Evolutionary conservation across 2,329 filamentous ascomycete genomes (phyloP), one percentile per base, ranked within the genome.

Genomic region (Bipolaris gigantea): DNA sequence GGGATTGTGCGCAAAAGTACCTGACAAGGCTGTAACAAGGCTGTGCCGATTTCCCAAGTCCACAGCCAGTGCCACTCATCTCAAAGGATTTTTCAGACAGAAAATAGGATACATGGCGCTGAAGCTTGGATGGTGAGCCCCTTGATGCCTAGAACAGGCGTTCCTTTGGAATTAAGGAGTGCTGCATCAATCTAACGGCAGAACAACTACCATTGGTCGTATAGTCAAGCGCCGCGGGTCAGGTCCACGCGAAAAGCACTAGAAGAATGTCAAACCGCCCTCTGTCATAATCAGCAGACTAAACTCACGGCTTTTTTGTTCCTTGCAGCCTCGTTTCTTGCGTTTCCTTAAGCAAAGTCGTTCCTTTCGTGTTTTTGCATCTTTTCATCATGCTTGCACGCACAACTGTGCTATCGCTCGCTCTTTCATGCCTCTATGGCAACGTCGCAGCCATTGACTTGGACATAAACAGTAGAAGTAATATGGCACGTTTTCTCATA

Each of bases 381-480:
- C 21, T 34, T 36, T 54, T 46, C 42, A 57, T 19, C 8, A 70
- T 69, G 63, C 60, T 67, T 19, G 33, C 54, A 30, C 51, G 35
- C 43, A 43, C 35, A 13, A n/a, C 53, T 18, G 50, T 57, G 23
- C 48, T 62, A 36, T 54, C 60, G n/a, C 52, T 69, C 56, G 53
- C 48, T 61, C 36, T 64, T 2, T 59, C 60, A n/a, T 50, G 62
- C 18, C 32, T 65, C 18, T 11, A 55, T 25, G 41, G 48, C n/a
- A 44, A 41, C 21, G 57, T 30, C 13, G 38, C 42, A 1, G 63
- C 55, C 4, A 27, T 68, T n/a, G 53, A 66, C 11, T 38, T 71
- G 19, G 64, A 70, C 51, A 48, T 61, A 2, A 55, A 56, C n/a
- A 64, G 51, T 32, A 48, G 58, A 35, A 59, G 64, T 66, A 43